Conservation (phyloP, 169 alveolate species). For the Toxoplasma gondii region DNA sequence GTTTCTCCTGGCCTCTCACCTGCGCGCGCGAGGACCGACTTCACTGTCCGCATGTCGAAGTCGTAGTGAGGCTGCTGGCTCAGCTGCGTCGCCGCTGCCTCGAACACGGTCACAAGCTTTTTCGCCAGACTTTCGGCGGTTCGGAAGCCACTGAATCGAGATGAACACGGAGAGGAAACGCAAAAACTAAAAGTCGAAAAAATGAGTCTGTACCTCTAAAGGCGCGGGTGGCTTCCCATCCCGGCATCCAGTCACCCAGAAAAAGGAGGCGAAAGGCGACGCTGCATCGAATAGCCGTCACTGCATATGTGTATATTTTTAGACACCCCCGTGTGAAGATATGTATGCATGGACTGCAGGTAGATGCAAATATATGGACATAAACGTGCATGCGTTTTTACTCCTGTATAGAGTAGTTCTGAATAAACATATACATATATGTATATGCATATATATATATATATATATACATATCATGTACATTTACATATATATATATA, state of each 20-base stretch:
- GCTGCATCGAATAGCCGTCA: too few relatives aligned
- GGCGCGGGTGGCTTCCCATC: not conserved
- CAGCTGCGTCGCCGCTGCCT: slow-evolving; percentile 84
- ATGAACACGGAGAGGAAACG: not conserved
- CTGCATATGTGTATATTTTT: too few relatives aligned
- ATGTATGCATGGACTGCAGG: not conserved
- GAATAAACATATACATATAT: not conserved
- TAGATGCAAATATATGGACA: too few relatives aligned
- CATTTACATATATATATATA: not conserved
- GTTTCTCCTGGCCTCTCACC: slow-evolving; percentile 86
- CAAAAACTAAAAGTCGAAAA: not conserved
- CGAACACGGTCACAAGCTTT: slow-evolving; percentile 92
- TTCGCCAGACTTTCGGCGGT: slow-evolving; percentile 91
- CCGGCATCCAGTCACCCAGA: not conserved
- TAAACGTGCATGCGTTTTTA: too few relatives aligned
- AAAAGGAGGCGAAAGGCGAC: too few relatives aligned
- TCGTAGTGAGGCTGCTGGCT: slow-evolving; percentile 96
- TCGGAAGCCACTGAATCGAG: slow-evolving; percentile 93
- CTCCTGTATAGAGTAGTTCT: not conserved
- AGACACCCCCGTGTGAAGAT: not conserved
- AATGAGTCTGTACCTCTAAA: not conserved
- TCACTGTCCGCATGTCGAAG: slow-evolving; percentile 97
- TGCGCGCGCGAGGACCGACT: slow-evolving; percentile 94
- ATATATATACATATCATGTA: too few relatives aligned
- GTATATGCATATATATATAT: not conserved